phyloP scores from a whole-genome alignment of 2,329 filamentous ascomycete species.

The Trichoderma semiorbis region DNA sequence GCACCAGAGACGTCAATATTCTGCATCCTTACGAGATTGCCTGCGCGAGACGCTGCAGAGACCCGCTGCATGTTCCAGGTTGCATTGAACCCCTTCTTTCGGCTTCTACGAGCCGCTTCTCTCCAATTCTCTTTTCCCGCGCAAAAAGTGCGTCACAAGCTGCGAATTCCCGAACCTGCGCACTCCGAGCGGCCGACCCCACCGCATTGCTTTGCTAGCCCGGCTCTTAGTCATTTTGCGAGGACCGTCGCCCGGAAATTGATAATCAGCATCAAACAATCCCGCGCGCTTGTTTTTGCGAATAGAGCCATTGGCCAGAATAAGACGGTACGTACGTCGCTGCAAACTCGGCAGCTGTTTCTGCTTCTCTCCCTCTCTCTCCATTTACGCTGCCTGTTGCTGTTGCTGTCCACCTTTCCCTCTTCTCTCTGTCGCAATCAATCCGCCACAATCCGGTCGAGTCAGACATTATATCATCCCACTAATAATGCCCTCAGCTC shows the following conservation, averaged over 20 bases:
- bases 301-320: not conserved
- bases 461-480: not conserved
- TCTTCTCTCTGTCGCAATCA: not conserved
- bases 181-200: conserved; percentile 10
- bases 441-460: not conserved
- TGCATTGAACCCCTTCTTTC: not conserved
- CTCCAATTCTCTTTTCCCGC: not conserved
- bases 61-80: not conserved
- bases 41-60: not conserved
- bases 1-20: not conserved
- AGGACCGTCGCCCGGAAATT: conserved; percentile 8
- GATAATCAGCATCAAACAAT: conserved; percentile 16
- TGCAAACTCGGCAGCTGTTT: not conserved
- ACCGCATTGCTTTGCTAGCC: not conserved
- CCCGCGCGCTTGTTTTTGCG: conserved; percentile 15
- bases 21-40: not conserved
- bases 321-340: conserved; percentile 14
- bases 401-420: not conserved
- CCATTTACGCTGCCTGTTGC: not conserved
- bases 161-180: conserved; percentile 11
- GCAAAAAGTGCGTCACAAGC: not conserved
- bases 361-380: not conserved
- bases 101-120: conserved; percentile 1
- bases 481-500: conserved; percentile 14
- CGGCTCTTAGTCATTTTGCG: conserved; percentile 10